phyloP scores from a whole-genome alignment of 345 rosid genomes.

The Salix purpurea region DNA sequence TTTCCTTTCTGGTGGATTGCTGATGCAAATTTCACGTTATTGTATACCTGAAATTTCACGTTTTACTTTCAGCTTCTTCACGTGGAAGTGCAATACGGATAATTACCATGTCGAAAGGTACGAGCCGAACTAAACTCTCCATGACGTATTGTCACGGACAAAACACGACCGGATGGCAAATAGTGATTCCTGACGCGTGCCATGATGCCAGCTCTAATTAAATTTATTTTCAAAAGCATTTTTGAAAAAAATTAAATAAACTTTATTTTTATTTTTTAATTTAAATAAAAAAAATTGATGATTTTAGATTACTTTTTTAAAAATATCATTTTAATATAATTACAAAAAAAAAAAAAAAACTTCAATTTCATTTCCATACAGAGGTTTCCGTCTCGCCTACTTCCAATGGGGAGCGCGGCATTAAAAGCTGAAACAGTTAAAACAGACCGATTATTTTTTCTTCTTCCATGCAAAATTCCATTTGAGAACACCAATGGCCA shows the following conservation, averaged over 20 bases:
- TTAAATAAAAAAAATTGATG: too few relatives aligned
- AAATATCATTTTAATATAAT: too few relatives aligned
- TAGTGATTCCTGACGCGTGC: not conserved
- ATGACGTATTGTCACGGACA: not conserved
- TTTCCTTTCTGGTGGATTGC: too few relatives aligned
- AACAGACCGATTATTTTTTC: too few relatives aligned
- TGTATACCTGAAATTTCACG: not conserved
- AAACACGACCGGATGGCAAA: not conserved
- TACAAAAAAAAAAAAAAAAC: too few relatives aligned
- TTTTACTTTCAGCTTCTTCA: not conserved
- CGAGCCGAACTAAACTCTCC: not conserved
- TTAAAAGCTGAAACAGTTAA: not conserved
- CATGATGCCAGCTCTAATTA: not conserved
- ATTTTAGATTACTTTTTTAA: too few relatives aligned
- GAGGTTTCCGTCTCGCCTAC: not conserved
- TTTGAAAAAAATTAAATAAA: too few relatives aligned
- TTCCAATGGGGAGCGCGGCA: not conserved
- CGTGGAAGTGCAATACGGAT: not conserved
- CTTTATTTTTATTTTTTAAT: too few relatives aligned
- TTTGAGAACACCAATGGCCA: not conserved
- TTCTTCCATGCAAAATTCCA: conserved; percentile 7
- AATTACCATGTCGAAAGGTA: not conserved
- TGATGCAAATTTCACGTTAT: too few relatives aligned
- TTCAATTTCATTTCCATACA: too few relatives aligned
- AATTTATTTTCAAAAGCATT: too few relatives aligned